Percentiles rank a stretch among this genome's conserved stretches.
These are phyloP conservation scores for Teunomyces lycoperdinae DNA, from an alignment of 805 yeast genomes.

Conservation along the genomic window DNA sequence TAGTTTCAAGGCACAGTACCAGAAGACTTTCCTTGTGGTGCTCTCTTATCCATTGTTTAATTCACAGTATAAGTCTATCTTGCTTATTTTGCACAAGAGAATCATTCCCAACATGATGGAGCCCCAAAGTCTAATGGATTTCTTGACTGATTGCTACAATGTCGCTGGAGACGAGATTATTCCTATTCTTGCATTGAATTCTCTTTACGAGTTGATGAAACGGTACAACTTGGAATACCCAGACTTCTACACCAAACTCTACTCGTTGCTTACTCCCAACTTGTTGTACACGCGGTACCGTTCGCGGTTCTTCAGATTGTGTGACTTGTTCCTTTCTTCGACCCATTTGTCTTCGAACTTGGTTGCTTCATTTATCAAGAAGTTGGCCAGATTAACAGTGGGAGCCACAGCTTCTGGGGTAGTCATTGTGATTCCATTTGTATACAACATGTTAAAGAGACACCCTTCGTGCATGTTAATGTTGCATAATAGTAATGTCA, in stretches of 20 bases:
- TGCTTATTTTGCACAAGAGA: slow-evolving; percentile 75
- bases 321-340: slow-evolving; percentile 82
- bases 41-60: slow-evolving; percentile 50
- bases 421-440: slow-evolving; percentile 84
- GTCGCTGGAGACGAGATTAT: slow-evolving; percentile 43
- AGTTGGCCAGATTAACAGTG: slow-evolving; percentile 69
- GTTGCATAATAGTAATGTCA: slow-evolving; percentile 54
- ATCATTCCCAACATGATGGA: slow-evolving; percentile 76
- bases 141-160: slow-evolving; percentile 81
- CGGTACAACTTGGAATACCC: slow-evolving; percentile 87
- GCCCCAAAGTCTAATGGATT: slow-evolving; percentile 89
- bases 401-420: slow-evolving; percentile 86
- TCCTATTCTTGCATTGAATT: slow-evolving; percentile 80
- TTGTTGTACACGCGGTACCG: slow-evolving; percentile 76
- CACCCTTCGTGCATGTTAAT: slow-evolving; percentile 94
- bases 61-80: slow-evolving; percentile 63
- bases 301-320: slow-evolving; percentile 81
- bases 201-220: slow-evolving; percentile 82
- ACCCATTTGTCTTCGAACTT: slow-evolving; percentile 82
- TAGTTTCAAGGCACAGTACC: slow-evolving; percentile 62
- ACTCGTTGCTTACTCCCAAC: slow-evolving; percentile 72
- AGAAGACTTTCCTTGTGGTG: slow-evolving; percentile 60
- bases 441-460: slow-evolving; percentile 81
- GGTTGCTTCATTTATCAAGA: slow-evolving; percentile 87
- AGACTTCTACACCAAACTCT: slow-evolving; percentile 78